Base-by-base conservation (phyloP, 208 protist species). In the Trichomonas gallinae region DNA sequence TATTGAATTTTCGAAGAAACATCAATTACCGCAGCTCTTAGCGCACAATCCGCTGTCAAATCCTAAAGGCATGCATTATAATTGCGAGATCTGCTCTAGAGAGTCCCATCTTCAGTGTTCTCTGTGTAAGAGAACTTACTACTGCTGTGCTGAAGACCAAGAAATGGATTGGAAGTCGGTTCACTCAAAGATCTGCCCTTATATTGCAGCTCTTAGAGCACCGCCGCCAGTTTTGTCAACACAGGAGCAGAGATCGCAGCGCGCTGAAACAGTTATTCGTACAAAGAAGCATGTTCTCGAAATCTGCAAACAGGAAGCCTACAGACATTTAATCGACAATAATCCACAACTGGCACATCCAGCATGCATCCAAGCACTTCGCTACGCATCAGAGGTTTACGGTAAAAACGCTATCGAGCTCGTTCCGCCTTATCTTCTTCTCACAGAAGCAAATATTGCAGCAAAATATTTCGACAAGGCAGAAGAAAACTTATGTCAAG, bases 391-490 rank as follows among this genome's bases (percentile, higher is more conserved):
- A n/a, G 83, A 88, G 21, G 85, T 96, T 13, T 97, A 58, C 42
- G 96, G 96, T 15, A 97, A 97, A 10, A 96, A 48, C 17, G 49
- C 93, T 0, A 44, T 97, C 44, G 58, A 85, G 36, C 96, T 97
- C 13, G 96, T 97, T 44, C 96, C 96, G 3, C 96, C 96, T 34
- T 97, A 97, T 93, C 15, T 97, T 42, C 44, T 97, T 46, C n/a
- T 97, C 15, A 85, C 96, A 48, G 96, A 97, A 93, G 96, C 96
- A 40, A 97, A 97, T 31, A 97, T 97, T 13, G 96, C 89, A 21
- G 58, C 72, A 0, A n/a, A 96, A 51, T 42, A 58, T 38, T 97
- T 97, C 38, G 72, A 88, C 31, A 93, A 96, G 17, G 96, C 96
- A 0, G 58, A 96, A 42, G 83, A 97, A 63, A 63, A 96, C 45